Percentiles rank a stretch among this genome's conserved stretches.
These are phyloP conservation scores for Phytopythium boreale DNA, from an alignment of 352 stramenopile genomes.

Conservation along the genomic window DNA sequence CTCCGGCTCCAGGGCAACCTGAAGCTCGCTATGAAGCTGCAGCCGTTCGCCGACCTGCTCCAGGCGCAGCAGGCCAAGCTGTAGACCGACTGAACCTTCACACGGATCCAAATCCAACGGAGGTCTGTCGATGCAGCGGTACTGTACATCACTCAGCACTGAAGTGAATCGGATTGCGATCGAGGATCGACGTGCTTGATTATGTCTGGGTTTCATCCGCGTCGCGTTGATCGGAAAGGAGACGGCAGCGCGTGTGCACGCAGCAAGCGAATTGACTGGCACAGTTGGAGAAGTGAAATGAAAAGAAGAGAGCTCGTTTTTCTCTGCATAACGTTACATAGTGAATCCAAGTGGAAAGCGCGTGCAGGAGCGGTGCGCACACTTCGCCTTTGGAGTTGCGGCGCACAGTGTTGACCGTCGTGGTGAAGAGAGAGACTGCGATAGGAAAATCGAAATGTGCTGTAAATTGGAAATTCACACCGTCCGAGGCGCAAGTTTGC, in stretches of 20 bases:
- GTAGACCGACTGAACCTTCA: slow-evolving; percentile 15
- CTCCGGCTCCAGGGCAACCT: slow-evolving; percentile 62
- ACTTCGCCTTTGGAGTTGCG: background rate
- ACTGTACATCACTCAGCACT: too few species aligned
- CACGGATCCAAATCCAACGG: too few species aligned
- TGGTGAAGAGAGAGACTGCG: background rate
- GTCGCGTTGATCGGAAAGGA: too few species aligned
- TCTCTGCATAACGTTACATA: too few species aligned
- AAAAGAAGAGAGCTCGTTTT: background rate
- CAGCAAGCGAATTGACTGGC: background rate
- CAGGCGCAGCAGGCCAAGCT: slow-evolving; percentile 29
- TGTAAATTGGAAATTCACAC: background rate
- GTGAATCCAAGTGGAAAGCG: background rate
- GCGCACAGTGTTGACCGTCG: background rate
- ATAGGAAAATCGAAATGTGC: background rate
- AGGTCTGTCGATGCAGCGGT: too few species aligned
- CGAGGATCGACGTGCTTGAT: too few species aligned
- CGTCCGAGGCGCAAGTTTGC: background rate
- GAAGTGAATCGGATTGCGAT: too few species aligned
- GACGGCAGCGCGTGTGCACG: too few species aligned
- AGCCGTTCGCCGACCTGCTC: slow-evolving; percentile 60
- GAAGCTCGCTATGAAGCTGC: slow-evolving; percentile 72
- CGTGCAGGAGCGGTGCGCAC: background rate
- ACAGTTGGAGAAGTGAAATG: background rate
- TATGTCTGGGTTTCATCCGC: too few species aligned